These are phyloP conservation scores for Colletotrichum euphorbiae DNA, from an alignment of 2,329 filamentous ascomycete species.

Conservation along the genomic window DNA sequence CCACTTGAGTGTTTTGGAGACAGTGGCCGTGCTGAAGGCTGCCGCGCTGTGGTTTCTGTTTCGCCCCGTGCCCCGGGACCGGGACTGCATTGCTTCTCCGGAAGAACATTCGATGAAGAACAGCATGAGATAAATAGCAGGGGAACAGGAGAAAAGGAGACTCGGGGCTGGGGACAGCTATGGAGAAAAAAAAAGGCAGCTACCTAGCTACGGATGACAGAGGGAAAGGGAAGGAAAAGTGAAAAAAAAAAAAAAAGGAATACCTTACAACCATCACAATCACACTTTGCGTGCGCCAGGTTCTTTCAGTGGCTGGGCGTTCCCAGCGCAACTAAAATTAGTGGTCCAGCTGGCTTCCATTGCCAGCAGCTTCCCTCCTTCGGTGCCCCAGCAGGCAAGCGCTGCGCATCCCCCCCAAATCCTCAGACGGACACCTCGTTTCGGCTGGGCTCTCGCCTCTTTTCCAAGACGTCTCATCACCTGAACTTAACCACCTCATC, in stretches of 20 bases:
- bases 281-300: slow-evolving; percentile 14
- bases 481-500: slow-evolving; percentile 41
- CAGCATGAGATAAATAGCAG: too few species aligned
- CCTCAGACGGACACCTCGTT: slow-evolving; percentile 40
- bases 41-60: slow-evolving; percentile 21
- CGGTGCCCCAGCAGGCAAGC: slow-evolving; percentile 10
- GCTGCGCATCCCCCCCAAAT: slow-evolving; percentile 35
- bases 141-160: too few species aligned
- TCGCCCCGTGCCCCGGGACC: slow-evolving; percentile 8
- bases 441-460: slow-evolving; percentile 39
- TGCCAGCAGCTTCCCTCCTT: slow-evolving; percentile 29
- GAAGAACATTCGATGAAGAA: background rate
- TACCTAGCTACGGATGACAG: too few species aligned
- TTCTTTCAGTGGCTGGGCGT: slow-evolving; percentile 39
- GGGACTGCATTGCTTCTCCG: background rate
- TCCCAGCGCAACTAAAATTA: slow-evolving; percentile 38
- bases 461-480: slow-evolving; percentile 40
- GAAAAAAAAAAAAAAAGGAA: too few species aligned
- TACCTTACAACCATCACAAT: background rate
- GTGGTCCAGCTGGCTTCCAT: slow-evolving; percentile 28
- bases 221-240: too few species aligned
- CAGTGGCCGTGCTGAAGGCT: slow-evolving; percentile 26
- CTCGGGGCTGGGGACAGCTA: background rate
- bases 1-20: background rate
- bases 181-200: background rate